A percentile compares a stretch with the other conserved stretches of the same genome.
Evolutionary conservation across 2,329 filamentous ascomycete genomes (phyloP).

Genomic region (Ophiostoma sp.): DNA sequence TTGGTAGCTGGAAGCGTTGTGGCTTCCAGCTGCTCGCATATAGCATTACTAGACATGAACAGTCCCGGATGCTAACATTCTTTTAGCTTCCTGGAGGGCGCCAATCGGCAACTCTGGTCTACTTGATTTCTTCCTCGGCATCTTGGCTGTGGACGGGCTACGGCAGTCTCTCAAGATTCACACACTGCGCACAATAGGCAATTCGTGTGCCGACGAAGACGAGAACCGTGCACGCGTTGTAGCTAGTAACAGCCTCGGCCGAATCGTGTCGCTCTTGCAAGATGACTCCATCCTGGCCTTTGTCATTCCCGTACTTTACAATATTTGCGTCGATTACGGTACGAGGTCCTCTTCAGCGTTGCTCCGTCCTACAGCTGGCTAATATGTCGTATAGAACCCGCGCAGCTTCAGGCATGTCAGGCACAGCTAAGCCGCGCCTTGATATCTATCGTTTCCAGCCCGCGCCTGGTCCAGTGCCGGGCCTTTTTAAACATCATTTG

Average conservation of each 20-base stretch:
- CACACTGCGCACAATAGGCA: constrained; percentile 53
- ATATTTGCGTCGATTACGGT: constrained; percentile 57
- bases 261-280: constrained; percentile 45
- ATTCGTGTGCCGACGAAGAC: constrained; percentile 59
- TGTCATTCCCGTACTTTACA: constrained; percentile 56
- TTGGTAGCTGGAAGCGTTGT: background rate
- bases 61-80: background rate
- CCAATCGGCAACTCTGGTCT: constrained; percentile 55
- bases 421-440: constrained; percentile 47
- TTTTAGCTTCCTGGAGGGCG: constrained; percentile 49
- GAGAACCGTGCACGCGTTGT: constrained; percentile 55
- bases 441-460: constrained; percentile 44
- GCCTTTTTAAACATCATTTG: constrained; percentile 48
- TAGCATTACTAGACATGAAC: too few relatives aligned
- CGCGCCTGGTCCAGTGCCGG: constrained; percentile 39
- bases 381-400: constrained; percentile 33
- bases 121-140: constrained; percentile 49
- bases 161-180: constrained; percentile 46
- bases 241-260: constrained; percentile 42
- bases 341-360: background rate
- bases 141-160: constrained; percentile 37
- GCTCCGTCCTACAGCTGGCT: constrained; percentile 37
- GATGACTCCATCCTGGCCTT: constrained; percentile 47
- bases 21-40: too few relatives aligned
- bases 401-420: constrained; percentile 51